A percentile compares a stretch with the other conserved stretches of the same genome.
Conservation (phyloP, 1,284 basidiomycete genomes). For the Melanopsichium pennsylvanicum region DNA sequence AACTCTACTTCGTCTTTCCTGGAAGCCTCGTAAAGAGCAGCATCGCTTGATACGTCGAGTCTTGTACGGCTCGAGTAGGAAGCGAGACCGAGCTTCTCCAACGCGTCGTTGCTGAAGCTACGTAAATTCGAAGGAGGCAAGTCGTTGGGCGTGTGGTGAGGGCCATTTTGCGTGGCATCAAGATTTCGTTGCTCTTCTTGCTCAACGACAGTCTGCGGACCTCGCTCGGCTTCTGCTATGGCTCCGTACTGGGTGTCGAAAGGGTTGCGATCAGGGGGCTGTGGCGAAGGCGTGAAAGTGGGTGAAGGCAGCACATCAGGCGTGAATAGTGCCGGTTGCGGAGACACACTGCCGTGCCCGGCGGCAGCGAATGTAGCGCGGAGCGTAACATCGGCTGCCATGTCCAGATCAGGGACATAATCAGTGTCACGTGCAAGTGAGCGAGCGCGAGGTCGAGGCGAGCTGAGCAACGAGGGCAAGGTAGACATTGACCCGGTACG, state of each 20-base stretch:
- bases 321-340: constrained; percentile 33
- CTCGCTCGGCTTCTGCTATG: neutral
- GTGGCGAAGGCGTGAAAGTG: constrained; percentile 40
- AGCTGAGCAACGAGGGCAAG: constrained; percentile 41
- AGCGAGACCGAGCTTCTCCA: no score
- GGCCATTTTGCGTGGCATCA: neutral
- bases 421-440: constrained; percentile 31
- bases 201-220: constrained; percentile 5
- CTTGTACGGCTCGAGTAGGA: no score
- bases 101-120: neutral
- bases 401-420: constrained; percentile 16
- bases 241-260: constrained; percentile 29
- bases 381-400: constrained; percentile 23
- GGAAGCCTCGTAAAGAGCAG: no score
- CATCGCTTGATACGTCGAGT: no score
- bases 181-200: constrained; percentile 9
- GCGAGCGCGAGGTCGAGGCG: constrained; percentile 28
- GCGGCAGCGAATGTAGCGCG: constrained; percentile 15
- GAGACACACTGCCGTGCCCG: constrained; percentile 31
- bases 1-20: no score
- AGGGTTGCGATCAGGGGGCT: constrained; percentile 28
- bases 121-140: neutral
- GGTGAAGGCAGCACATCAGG: constrained; percentile 47
- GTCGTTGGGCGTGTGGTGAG: neutral
- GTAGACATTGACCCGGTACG: constrained; percentile 42